phyloP scores from a whole-genome alignment of 176 grass and related monocot species.

The Musa troglodytarum region DNA sequence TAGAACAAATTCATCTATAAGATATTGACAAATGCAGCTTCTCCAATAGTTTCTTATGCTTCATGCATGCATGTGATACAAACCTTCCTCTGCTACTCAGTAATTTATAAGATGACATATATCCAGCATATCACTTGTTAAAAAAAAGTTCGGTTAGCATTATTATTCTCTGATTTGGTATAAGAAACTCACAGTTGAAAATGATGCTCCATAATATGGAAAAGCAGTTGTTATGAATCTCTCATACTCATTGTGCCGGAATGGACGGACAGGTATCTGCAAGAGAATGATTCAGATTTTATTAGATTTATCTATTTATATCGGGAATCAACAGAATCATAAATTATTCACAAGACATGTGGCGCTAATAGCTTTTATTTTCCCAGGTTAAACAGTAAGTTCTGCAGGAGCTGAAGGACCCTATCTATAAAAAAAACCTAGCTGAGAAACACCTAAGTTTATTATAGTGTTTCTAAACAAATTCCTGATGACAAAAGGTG shows the following conservation, averaged over 20 bases:
- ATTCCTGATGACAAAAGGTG: too few species aligned
- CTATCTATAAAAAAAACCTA: too few species aligned
- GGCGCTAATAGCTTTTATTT: too few species aligned
- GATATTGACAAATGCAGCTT: too few species aligned
- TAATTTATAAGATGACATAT: neutral
- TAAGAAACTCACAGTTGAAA: conserved; percentile 72
- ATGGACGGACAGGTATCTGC: conserved; percentile 94
- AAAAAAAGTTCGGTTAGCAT: neutral
- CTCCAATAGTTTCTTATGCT: too few species aligned
- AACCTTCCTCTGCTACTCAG: neutral
- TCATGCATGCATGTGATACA: too few species aligned
- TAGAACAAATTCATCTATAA: conserved; percentile 3
- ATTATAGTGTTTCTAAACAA: too few species aligned
- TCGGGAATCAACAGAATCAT: too few species aligned
- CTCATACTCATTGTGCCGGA: conserved; percentile 91
- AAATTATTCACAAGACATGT: too few species aligned
- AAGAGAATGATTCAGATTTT: conserved; percentile 22
- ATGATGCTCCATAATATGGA: conserved; percentile 88
- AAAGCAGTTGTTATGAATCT: conserved; percentile 91
- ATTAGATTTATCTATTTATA: neutral
- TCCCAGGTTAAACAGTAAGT: too few species aligned
- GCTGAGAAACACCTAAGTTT: too few species aligned
- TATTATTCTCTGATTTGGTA: neutral
- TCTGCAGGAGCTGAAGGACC: too few species aligned
- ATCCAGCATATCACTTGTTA: neutral